Evolutionary conservation across 805 yeast genomes (phyloP).

Genomic region (Monosporozyma yasuniensis): DNA sequence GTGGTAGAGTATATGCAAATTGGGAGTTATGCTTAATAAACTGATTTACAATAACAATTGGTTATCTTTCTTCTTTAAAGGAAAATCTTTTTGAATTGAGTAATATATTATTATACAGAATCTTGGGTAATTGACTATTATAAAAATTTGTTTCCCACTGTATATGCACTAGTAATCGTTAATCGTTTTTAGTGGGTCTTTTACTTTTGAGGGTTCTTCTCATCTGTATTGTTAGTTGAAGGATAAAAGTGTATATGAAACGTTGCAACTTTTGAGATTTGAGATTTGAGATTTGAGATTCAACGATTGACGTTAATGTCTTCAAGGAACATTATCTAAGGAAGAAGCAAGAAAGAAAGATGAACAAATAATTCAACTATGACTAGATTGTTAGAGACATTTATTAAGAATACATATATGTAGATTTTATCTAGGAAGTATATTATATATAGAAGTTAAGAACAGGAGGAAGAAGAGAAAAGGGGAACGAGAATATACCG

Average conservation of each 20-base stretch:
- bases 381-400: not conserved
- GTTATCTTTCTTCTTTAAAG: no score
- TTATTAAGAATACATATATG: not conserved
- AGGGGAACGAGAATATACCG: not conserved
- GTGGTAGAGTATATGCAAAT: no score
- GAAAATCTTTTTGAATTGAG: no score
- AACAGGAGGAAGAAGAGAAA: not conserved
- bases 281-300: not conserved
- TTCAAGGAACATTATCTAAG: not conserved
- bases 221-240: not conserved
- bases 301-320: not conserved
- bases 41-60: no score
- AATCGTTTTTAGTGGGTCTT: no score
- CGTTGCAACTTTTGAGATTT: not conserved
- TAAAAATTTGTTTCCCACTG: no score
- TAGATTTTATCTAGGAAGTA: not conserved
- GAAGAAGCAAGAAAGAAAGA: not conserved
- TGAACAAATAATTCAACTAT: not conserved
- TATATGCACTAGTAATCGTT: no score
- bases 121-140: no score
- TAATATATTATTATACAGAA: no score
- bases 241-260: not conserved
- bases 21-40: no score
- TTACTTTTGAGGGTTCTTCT: not conserved
- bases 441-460: not conserved